phyloP scores from a whole-genome alignment of 768 basidiomycete genomes.

The Lactifluus hygrophoroides region DNA sequence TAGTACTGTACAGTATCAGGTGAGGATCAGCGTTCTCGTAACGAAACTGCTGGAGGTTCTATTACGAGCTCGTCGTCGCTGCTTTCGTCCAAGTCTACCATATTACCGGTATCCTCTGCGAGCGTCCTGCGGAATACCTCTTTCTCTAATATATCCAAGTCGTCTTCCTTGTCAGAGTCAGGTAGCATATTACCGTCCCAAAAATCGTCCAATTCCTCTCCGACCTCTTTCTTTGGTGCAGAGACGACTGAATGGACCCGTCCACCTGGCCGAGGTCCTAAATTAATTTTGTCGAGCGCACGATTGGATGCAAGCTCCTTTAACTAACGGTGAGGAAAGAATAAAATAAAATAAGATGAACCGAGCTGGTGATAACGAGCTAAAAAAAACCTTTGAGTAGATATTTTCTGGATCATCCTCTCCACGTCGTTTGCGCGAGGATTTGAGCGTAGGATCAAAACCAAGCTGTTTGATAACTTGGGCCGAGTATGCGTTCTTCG shows the following conservation, averaged over 20 bases:
- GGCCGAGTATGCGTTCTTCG: constrained; percentile 52
- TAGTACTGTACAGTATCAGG: neutral
- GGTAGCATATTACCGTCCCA: neutral
- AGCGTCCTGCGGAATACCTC: neutral
- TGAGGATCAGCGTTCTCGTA: neutral
- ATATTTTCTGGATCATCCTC: constrained; percentile 30
- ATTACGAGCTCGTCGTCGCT: constrained; percentile 16
- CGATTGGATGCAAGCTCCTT: constrained; percentile 47
- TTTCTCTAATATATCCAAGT: neutral
- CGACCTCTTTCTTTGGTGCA: constrained; percentile 26
- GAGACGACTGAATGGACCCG: constrained; percentile 56
- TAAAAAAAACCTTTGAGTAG: constrained; percentile 47
- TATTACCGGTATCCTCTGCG: neutral
- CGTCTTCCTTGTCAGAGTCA: neutral
- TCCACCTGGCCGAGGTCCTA: constrained; percentile 58
- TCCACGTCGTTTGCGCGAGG: constrained; percentile 34
- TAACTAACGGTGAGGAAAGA: constrained; percentile 34
- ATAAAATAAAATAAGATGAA: neutral
- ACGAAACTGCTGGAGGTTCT: neutral
- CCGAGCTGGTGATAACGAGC: neutral
- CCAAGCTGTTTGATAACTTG: constrained; percentile 62
- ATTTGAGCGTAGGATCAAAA: constrained; percentile 65
- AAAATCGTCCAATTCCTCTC: neutral
- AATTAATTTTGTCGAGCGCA: constrained; percentile 40
- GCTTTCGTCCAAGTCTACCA: constrained; percentile 26